phyloP scores from a whole-genome alignment of 345 rosid genomes.

The Microthlaspi erraticum region DNA sequence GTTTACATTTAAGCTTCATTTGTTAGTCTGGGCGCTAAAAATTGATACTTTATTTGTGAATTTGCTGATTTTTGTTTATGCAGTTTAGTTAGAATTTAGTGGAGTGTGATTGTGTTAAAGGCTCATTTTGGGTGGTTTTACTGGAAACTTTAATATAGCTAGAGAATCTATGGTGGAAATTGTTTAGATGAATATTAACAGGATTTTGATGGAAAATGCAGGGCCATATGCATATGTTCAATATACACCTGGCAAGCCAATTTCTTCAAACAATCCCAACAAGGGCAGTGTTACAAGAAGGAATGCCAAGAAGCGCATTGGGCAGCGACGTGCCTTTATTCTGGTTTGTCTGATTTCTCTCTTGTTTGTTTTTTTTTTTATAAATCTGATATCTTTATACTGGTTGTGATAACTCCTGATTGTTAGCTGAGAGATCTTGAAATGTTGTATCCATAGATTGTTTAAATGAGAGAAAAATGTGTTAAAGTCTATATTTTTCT shows the following conservation, averaged over 20 bases:
- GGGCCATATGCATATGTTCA: slow-evolving; percentile 88
- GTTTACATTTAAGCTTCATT: slow-evolving; percentile 16
- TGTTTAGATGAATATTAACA: slow-evolving; percentile 15
- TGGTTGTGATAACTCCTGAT: not conserved
- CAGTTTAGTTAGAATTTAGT: not conserved
- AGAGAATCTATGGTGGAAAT: slow-evolving; percentile 9
- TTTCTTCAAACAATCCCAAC: slow-evolving; percentile 76
- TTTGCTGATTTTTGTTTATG: not conserved
- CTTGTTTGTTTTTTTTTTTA: slow-evolving; percentile 2
- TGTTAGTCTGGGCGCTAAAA: not conserved
- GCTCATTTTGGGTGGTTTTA: not conserved
- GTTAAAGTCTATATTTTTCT: not conserved
- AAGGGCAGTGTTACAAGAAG: slow-evolving; percentile 78
- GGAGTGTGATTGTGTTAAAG: slow-evolving; percentile 6
- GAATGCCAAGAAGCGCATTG: slow-evolving; percentile 81
- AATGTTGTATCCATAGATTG: slow-evolving; percentile 24
- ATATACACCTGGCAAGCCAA: slow-evolving; percentile 76
- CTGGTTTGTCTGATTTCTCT: slow-evolving; percentile 48
- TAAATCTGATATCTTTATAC: not conserved
- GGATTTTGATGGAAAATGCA: slow-evolving; percentile 45
- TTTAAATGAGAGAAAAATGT: not conserved
- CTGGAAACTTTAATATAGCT: not conserved
- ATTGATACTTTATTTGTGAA: slow-evolving; percentile 27
- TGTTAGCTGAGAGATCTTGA: slow-evolving; percentile 12
- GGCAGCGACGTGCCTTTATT: slow-evolving; percentile 66